These are phyloP conservation scores for Crotalaria pallida DNA, from an alignment of 306 rosid genomes.

Conservation along the genomic window DNA sequence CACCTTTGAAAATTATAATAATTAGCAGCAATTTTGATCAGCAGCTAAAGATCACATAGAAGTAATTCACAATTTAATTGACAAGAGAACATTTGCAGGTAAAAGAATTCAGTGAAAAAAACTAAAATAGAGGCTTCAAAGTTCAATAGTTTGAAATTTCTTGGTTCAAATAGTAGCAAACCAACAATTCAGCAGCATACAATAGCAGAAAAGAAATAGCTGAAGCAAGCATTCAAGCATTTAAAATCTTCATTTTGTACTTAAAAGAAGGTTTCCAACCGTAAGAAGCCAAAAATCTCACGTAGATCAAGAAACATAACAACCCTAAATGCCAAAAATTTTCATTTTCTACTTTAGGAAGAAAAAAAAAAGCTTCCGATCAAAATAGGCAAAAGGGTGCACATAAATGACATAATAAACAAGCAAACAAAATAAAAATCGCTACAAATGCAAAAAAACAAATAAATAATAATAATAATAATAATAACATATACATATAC, in stretches of 20 bases:
- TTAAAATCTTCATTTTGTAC: background rate
- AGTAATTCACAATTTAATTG: background rate
- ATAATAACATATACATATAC: too few species aligned
- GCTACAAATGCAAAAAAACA: background rate
- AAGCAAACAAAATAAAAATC: background rate
- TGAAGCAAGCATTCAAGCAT: background rate
- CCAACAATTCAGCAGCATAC: background rate
- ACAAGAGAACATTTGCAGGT: background rate
- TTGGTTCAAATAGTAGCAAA: background rate
- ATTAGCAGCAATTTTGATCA: background rate
- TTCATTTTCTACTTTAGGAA: background rate
- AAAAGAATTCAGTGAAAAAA: background rate
- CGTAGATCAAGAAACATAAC: background rate
- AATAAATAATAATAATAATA: too few species aligned
- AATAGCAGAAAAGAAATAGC: background rate
- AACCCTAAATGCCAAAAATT: background rate
- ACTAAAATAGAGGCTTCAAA: background rate
- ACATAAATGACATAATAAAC: too few species aligned
- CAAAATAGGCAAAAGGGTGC: background rate
- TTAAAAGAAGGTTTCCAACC: background rate
- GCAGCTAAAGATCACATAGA: background rate
- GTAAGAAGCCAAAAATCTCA: background rate
- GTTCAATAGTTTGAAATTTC: background rate
- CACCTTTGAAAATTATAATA: background rate
- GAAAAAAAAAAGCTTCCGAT: background rate